Base-by-base conservation (phyloP, 2,329 filamentous ascomycete species). In the Penicillium sp. region DNA sequence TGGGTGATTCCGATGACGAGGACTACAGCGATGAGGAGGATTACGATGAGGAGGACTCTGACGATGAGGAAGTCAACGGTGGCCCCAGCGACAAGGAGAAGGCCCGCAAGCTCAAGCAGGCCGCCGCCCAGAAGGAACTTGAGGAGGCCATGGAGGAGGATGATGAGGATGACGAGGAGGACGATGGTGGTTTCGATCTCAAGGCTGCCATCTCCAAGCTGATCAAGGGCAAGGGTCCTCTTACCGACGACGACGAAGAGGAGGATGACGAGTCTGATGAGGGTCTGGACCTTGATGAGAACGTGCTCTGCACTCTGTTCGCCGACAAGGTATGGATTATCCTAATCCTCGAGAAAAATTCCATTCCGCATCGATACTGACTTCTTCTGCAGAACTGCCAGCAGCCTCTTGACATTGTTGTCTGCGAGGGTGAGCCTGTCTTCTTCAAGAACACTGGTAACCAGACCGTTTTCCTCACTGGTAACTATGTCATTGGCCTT, bases 301-400 rank as follows among this genome's bases (percentile, higher is more conserved):
- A 91, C 70, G 92, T 98, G 68, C 81, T 99, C 70, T 99, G 95
- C 86, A 99, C 95, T 62, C 87, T 99, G 55, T 93, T 98, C 80
- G 91, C 93, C 35, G 87, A 92, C 78, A 91, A 89, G 82, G 95
- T 97, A 88, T 76, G 85, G 73, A 57, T 49, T 62, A 43, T 44
- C 41, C 14, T 18, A 24, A 16, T 10, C 46, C 5, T 18, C 16
- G 19, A 24, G n/a, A 11, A 9, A 27, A 31, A 9, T 13, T 4
- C 11, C 19, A 22, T 51, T 19, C 9, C 11, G 11, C n/a, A 39
- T 16, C 10, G 33, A 24, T 35, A 56, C 55, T 65, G 56, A 67
- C 22, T 16, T 7, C 43, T 44, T 43, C 19, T 6, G 47, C 70
- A 98, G 95, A 87, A 91, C 82, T 96, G 89, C 85, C 95, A 99